Percentiles rank a stretch among this genome's conserved stretches.
Conservation (phyloP, 1,284 basidiomycete genomes). For the Chondrostereum purpureum region DNA sequence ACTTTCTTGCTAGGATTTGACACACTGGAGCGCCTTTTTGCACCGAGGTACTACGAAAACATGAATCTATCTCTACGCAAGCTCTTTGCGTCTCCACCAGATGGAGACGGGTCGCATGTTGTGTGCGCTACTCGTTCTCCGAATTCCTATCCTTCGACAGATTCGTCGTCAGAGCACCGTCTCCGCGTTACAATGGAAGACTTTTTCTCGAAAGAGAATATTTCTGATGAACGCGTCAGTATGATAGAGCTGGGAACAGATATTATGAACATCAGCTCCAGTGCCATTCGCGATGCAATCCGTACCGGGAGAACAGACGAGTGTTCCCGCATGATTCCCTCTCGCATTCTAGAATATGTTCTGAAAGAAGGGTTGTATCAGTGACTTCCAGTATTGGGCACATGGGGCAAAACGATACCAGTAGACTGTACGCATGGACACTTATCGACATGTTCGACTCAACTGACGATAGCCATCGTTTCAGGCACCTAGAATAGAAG, state of each 20-base stretch:
- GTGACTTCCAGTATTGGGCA: not conserved
- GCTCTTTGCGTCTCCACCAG: slow-evolving; percentile 50
- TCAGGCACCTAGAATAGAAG: too few relatives aligned
- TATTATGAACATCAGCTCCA: slow-evolving; percentile 66
- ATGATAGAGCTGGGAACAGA: slow-evolving; percentile 56
- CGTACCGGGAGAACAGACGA: slow-evolving; percentile 13
- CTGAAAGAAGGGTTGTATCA: slow-evolving; percentile 42
- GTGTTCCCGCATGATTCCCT: slow-evolving; percentile 37
- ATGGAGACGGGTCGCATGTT: slow-evolving; percentile 59
- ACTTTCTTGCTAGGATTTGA: slow-evolving; percentile 82
- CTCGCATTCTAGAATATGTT: slow-evolving; percentile 43
- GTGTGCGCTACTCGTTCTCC: slow-evolving; percentile 60
- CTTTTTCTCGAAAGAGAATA: slow-evolving; percentile 39
- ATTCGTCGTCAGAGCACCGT: slow-evolving; percentile 8
- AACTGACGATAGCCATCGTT: too few relatives aligned
- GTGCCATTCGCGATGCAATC: slow-evolving; percentile 55
- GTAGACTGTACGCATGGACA: too few relatives aligned
- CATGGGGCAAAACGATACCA: not conserved
- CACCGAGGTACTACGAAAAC: slow-evolving; percentile 67
- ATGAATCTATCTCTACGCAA: slow-evolving; percentile 53
- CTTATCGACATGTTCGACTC: too few relatives aligned
- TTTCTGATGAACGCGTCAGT: slow-evolving; percentile 42
- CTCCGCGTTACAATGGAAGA: slow-evolving; percentile 13
- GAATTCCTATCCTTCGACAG: slow-evolving; percentile 14
- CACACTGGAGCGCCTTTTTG: slow-evolving; percentile 82